phyloP scores from a whole-genome alignment of 495 filamentous ascomycete species.

The Hypomontagnella monticulosa region DNA sequence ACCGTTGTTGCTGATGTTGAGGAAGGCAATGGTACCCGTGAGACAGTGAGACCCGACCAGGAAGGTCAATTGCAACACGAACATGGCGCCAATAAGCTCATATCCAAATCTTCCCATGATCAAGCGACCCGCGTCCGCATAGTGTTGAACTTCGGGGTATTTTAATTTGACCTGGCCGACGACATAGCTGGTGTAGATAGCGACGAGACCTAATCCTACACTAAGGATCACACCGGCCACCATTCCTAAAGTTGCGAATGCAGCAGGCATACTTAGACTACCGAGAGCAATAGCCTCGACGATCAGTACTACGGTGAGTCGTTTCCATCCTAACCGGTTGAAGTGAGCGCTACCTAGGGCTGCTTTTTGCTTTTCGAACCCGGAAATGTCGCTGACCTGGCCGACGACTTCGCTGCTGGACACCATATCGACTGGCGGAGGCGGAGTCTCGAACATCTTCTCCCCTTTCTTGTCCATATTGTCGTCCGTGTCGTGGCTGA shows the following conservation, averaged over 20 bases:
- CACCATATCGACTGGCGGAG: slow-evolving; percentile 13
- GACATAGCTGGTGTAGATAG: slow-evolving; percentile 81
- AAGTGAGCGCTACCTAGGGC: slow-evolving; percentile 53
- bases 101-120: slow-evolving; percentile 71
- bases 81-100: slow-evolving; percentile 69
- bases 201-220: slow-evolving; percentile 68
- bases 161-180: slow-evolving; percentile 80
- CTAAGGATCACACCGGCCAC: slow-evolving; percentile 66
- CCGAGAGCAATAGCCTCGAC: slow-evolving; percentile 80
- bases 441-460: slow-evolving; percentile 26
- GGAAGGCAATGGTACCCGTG: slow-evolving; percentile 77
- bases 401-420: slow-evolving; percentile 42
- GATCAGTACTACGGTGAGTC: slow-evolving; percentile 68
- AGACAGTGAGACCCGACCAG: slow-evolving; percentile 80
- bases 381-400: slow-evolving; percentile 45
- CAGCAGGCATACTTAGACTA: slow-evolving; percentile 69
- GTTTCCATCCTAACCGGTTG: slow-evolving; percentile 59
- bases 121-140: slow-evolving; percentile 76
- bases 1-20: slow-evolving; percentile 69
- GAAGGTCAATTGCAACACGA: slow-evolving; percentile 76
- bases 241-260: slow-evolving; percentile 72
- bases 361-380: slow-evolving; percentile 52
- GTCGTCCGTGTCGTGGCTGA: slow-evolving; percentile 15
- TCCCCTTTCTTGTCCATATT: slow-evolving; percentile 33
- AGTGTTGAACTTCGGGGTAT: slow-evolving; percentile 75